Base-by-base conservation (phyloP, 2,329 filamentous ascomycete genomes). In the Cercospora sesami region DNA sequence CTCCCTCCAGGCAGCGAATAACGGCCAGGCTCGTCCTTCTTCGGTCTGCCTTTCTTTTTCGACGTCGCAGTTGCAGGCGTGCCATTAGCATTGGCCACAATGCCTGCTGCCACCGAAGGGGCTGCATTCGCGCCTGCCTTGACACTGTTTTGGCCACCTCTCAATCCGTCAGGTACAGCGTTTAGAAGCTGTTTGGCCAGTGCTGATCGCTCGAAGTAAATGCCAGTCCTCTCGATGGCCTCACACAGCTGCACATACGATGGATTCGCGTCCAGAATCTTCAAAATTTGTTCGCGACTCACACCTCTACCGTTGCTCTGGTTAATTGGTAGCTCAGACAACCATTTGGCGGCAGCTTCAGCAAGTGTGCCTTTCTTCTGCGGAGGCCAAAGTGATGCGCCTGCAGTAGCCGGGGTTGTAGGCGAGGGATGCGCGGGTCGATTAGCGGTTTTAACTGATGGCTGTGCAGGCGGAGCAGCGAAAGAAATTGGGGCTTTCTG, bases 221-320 rank as follows among this genome's bases (percentile, higher is more conserved):
- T 77, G 0, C 83, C 84, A 71, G 80, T 80, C 1, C 71, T 73
- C 69, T 89, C 86, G 5, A 88, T 75, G 57, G 80, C 78, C 68
- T 85, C 81, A 72, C 86, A 89, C 2, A 88, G 76, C 61, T 85
- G 80, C 67, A 83, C 81, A 69, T 88, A 88, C 2, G 81, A 85
- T 2, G 86, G 85, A 70, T 87, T 87, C 7, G 77, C 74, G 60
- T 86, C 79, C 8, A 89, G 78, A 42, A 87, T 79, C 1, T 73
- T 75, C 23, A 82, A 74, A 9, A 88, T 78, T 21, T 81, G 76
- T 9, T 80, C 75, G 8, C 79, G 66, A 9, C 77, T 75, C 7
- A 85, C 74, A 6, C 73, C 71, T 48, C 80, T 82, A 3, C 73
- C 73, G 21, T 63, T 66, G 69, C 85, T 86, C 21, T 76, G 78